These are phyloP conservation scores for Hymenotorrendiella dingleyae DNA, from an alignment of 2,329 filamentous ascomycete species.

Conservation along the genomic window DNA sequence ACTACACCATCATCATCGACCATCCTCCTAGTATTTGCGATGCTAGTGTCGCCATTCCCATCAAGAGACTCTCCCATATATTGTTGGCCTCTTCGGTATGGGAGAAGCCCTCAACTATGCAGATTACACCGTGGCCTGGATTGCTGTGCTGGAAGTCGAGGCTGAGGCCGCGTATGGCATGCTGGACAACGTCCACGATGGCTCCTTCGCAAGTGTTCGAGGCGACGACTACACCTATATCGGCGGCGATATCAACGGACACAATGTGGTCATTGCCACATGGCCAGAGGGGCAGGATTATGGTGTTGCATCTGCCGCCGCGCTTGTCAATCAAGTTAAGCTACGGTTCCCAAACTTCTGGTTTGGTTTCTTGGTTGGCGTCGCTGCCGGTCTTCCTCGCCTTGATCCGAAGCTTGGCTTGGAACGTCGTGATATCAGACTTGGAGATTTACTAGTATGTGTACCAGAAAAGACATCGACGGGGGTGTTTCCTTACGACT, in stretches of 20 bases:
- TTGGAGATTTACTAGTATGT: background rate
- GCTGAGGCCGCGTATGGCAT: constrained; percentile 31
- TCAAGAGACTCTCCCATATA: too few relatives aligned
- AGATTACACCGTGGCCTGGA: constrained; percentile 32
- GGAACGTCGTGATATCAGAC: background rate
- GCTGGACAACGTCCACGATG: constrained; percentile 31
- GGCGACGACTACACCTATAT: constrained; percentile 35
- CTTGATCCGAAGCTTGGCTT: background rate
- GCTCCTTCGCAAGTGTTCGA: constrained; percentile 27
- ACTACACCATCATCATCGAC: too few relatives aligned
- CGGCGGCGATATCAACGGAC: constrained; percentile 32
- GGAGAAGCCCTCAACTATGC: too few relatives aligned
- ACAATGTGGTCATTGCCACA: constrained; percentile 34
- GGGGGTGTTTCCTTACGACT: background rate
- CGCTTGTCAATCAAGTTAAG: constrained; percentile 32
- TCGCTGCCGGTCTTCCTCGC: background rate
- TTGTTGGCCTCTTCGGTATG: too few relatives aligned
- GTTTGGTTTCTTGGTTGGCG: constrained; percentile 1
- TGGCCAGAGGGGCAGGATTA: constrained; percentile 32
- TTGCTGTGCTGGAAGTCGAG: constrained; percentile 35
- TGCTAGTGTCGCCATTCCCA: too few relatives aligned
- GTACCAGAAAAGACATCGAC: background rate
- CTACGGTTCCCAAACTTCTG: constrained; percentile 30
- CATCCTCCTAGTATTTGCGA: too few relatives aligned
- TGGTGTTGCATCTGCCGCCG: constrained; percentile 31